Percentiles rank a stretch among this genome's conserved stretches.
Evolutionary conservation across 257 asterid species (phyloP).

Genomic region (Linaria vulgaris): DNA sequence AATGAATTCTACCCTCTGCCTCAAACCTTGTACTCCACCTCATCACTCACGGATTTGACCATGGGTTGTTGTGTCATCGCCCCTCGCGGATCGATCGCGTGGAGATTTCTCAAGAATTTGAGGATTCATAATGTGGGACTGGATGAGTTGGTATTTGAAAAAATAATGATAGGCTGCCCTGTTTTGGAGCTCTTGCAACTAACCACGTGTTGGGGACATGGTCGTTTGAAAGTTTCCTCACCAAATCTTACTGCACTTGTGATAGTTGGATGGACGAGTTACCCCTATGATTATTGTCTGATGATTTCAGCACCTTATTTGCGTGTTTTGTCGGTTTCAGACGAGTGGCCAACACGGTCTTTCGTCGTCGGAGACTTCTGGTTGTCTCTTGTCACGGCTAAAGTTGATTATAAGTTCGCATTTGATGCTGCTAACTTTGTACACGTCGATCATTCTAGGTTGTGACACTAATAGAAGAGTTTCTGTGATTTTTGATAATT

Average conservation of each 20-base stretch:
- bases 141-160: not conserved
- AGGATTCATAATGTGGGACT: not conserved
- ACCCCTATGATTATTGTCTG: not conserved
- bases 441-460: no score
- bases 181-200: not conserved
- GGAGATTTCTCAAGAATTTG: conserved; percentile 20
- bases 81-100: not conserved
- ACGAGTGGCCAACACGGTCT: not conserved
- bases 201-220: not conserved
- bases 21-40: not conserved
- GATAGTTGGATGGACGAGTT: not conserved
- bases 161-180: conserved; percentile 5
- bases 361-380: not conserved
- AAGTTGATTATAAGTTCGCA: not conserved
- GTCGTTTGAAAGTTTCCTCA: not conserved
- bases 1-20: not conserved
- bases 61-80: not conserved
- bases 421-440: no score
- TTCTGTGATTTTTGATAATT: no score
- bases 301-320: conserved; percentile 23
- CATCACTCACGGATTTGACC: conserved; percentile 4
- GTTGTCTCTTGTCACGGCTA: conserved; percentile 15
- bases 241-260: not conserved
- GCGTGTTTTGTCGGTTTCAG: no score
- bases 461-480: no score